Evolutionary conservation across 2,329 filamentous ascomycete species (phyloP).

Genomic region (Rugonectria rugulosa): DNA sequence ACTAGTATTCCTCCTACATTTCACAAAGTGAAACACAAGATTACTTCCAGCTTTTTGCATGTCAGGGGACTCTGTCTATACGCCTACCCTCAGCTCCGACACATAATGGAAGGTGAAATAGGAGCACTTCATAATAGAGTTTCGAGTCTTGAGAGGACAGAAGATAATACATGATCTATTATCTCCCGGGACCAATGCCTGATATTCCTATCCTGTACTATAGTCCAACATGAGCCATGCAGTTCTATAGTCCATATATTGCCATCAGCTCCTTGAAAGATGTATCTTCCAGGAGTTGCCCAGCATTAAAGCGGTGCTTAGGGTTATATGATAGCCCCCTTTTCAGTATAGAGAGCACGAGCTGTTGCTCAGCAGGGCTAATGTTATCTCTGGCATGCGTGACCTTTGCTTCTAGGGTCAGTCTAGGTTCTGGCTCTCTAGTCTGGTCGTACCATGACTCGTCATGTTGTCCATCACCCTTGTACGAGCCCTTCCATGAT

Average conservation of each 20-base stretch:
- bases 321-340: conserved; percentile 10
- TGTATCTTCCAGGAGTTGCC: conserved; percentile 12
- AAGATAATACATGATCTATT: too few relatives aligned
- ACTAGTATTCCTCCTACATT: too few relatives aligned
- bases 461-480: neutral
- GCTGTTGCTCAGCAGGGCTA: neutral
- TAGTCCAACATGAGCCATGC: too few relatives aligned
- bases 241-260: neutral
- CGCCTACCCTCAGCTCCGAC: too few relatives aligned
- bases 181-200: too few relatives aligned
- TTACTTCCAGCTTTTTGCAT: too few relatives aligned
- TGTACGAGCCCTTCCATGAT: conserved; percentile 20
- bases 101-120: too few relatives aligned
- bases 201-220: too few relatives aligned
- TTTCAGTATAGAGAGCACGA: neutral
- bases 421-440: neutral
- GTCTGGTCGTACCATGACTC: conserved; percentile 19
- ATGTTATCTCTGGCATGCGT: neutral
- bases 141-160: too few relatives aligned
- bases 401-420: conserved; percentile 12
- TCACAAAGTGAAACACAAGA: too few relatives aligned
- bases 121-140: too few relatives aligned
- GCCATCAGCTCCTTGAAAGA: conserved; percentile 11
- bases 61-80: too few relatives aligned
- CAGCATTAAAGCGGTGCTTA: conserved; percentile 13